These are phyloP conservation scores for Taxillus chinensis DNA, from an alignment of 164 flowering plant genomes.

Conservation along the genomic window DNA sequence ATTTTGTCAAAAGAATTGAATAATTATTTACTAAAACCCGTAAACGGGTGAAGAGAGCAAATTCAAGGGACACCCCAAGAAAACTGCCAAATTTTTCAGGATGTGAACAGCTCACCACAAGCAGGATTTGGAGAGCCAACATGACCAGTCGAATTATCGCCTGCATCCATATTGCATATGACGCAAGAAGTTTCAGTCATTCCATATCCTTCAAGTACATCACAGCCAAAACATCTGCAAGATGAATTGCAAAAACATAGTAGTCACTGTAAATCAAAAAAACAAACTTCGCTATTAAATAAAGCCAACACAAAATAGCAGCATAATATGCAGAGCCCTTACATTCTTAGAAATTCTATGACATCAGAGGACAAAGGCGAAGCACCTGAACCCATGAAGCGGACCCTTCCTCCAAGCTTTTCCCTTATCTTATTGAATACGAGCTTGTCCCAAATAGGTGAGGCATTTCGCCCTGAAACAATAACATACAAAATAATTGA, in stretches of 20 bases:
- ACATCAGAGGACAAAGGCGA: constrained; percentile 97
- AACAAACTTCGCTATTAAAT: too few relatives aligned
- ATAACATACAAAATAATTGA: not conserved
- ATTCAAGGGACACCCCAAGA: not conserved
- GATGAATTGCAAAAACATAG: constrained; percentile 3
- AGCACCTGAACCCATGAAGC: constrained; percentile 80
- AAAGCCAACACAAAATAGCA: not conserved
- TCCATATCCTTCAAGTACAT: constrained; percentile 84
- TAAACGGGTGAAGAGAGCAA: not conserved
- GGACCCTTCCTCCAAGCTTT: constrained; percentile 89
- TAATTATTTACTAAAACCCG: not conserved
- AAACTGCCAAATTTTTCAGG: not conserved
- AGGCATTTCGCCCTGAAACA: constrained; percentile 64
- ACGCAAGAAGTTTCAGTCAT: constrained; percentile 94
- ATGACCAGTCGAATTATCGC: constrained; percentile 69
- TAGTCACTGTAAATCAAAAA: not conserved
- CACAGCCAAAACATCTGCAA: constrained; percentile 84
- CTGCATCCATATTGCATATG: constrained; percentile 55
- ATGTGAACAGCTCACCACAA: constrained; percentile 55
- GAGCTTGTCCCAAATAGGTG: constrained; percentile 92
- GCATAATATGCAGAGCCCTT: constrained; percentile 23
- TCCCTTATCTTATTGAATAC: constrained; percentile 90
- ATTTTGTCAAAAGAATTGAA: too few relatives aligned
- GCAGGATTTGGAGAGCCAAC: constrained; percentile 94
- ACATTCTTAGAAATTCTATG: constrained; percentile 88